Percentiles rank a stretch among this genome's conserved stretches.
These are phyloP conservation scores for Tetrahymena borealis DNA, from an alignment of 73 alveolate genomes.

Conservation along the genomic window DNA sequence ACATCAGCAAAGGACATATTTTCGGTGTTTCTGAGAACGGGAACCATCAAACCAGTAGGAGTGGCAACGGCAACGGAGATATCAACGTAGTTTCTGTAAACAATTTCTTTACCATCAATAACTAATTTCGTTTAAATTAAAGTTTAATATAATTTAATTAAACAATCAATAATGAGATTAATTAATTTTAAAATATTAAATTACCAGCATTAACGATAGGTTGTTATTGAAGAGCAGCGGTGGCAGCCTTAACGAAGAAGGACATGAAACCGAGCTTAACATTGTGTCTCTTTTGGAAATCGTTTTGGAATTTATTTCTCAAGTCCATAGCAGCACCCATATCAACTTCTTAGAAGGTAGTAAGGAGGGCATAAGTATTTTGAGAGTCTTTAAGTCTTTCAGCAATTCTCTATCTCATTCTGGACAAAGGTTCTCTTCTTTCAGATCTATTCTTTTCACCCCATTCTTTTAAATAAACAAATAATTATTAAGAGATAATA, in stretches of 20 bases:
- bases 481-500: not conserved
- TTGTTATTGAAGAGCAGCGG: constrained; percentile 47
- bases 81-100: constrained; percentile 80
- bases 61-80: constrained; percentile 88
- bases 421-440: constrained; percentile 72
- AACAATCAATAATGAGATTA: not conserved
- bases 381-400: constrained; percentile 81
- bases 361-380: constrained; percentile 76
- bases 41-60: constrained; percentile 91
- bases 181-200: not conserved
- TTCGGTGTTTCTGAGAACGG: constrained; percentile 76
- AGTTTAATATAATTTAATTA: not conserved
- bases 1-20: constrained; percentile 66
- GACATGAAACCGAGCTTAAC: constrained; percentile 87
- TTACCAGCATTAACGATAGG: constrained; percentile 56
- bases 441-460: constrained; percentile 55
- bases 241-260: constrained; percentile 75
- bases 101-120: constrained; percentile 79
- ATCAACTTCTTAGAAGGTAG: constrained; percentile 80
- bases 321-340: constrained; percentile 80
- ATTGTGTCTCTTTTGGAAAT: constrained; percentile 76
- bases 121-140: constrained; percentile 45
- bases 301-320: constrained; percentile 68
- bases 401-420: constrained; percentile 77
- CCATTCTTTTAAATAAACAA: not conserved